These are phyloP conservation scores for Clarireedia hainanense DNA, from an alignment of 2,329 filamentous ascomycete species.

Conservation along the genomic window DNA sequence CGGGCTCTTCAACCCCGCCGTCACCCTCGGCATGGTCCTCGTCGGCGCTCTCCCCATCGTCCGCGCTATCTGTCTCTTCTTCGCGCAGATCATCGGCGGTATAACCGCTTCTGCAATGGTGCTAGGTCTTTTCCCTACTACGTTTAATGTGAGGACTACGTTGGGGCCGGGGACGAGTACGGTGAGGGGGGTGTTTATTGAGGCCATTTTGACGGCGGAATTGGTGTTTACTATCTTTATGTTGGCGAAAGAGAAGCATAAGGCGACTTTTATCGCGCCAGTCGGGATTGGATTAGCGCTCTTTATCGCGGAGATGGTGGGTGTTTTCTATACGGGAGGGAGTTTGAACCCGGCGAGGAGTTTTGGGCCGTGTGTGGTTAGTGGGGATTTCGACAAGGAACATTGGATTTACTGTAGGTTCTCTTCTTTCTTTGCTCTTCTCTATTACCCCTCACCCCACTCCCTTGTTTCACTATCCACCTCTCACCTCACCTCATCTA, in stretches of 20 bases:
- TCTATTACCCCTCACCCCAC: too few species aligned
- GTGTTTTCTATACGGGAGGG: slow-evolving; percentile 42
- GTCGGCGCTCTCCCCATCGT: slow-evolving; percentile 29
- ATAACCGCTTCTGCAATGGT: slow-evolving; percentile 34
- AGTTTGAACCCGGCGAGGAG: slow-evolving; percentile 40
- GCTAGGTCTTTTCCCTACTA: slow-evolving; percentile 27
- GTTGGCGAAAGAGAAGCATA: slow-evolving; percentile 42
- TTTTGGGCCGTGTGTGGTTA: slow-evolving; percentile 41
- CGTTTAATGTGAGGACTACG: slow-evolving; percentile 38
- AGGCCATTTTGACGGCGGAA: slow-evolving; percentile 40
- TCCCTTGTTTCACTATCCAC: neutral
- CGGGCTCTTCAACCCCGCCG: slow-evolving; percentile 44
- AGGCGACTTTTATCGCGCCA: slow-evolving; percentile 39
- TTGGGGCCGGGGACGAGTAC: slow-evolving; percentile 33
- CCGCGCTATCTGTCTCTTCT: slow-evolving; percentile 28
- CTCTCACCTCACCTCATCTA: neutral
- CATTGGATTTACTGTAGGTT: slow-evolving; percentile 39
- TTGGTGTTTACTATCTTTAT: slow-evolving; percentile 43
- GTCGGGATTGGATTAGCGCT: slow-evolving; percentile 40
- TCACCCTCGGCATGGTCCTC: slow-evolving; percentile 31
- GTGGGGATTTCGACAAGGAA: slow-evolving; percentile 33
- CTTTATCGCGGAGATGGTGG: slow-evolving; percentile 38
- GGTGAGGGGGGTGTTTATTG: slow-evolving; percentile 41
- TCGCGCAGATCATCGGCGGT: slow-evolving; percentile 30
- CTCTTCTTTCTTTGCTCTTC: neutral